Evolutionary conservation across 495 filamentous ascomycete species (phyloP).

Genomic region (Aspergillus nanangensis): DNA sequence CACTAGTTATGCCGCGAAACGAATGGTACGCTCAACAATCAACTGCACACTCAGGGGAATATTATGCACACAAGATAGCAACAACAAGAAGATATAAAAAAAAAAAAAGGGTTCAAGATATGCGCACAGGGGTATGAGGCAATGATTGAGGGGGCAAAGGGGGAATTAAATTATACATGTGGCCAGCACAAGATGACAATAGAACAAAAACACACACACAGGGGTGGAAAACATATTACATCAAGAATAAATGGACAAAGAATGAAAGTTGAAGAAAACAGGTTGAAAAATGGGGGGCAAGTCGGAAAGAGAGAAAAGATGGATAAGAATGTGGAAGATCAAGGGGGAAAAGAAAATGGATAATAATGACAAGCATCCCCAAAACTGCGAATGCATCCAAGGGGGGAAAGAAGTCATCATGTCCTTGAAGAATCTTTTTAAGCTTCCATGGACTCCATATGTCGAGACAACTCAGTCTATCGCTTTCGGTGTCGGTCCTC

Average conservation of each 20-base stretch:
- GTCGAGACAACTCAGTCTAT: constrained; percentile 14
- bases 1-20: constrained; percentile 17
- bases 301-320: not conserved
- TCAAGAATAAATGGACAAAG: constrained; percentile 16
- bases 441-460: constrained; percentile 14
- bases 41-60: constrained; percentile 9
- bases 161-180: constrained; percentile 30
- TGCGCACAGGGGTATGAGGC: constrained; percentile 25
- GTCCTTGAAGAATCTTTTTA: constrained; percentile 12
- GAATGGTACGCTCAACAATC: constrained; percentile 12
- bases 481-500: constrained; percentile 1
- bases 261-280: constrained; percentile 10
- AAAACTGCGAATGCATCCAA: no score
- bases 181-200: constrained; percentile 20
- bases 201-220: constrained; percentile 7
- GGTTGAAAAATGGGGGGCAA: constrained; percentile 7
- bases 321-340: not conserved
- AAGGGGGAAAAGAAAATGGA: constrained; percentile 11
- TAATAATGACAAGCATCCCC: constrained; percentile 11
- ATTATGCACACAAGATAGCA: constrained; percentile 19
- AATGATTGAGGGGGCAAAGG: constrained; percentile 25
- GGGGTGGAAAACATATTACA: constrained; percentile 15
- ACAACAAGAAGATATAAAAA: constrained; percentile 17
- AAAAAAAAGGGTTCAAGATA: constrained; percentile 11
- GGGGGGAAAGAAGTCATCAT: constrained; percentile 20